These are phyloP conservation scores for Clavaria fumosa DNA, from an alignment of 768 basidiomycete species.

Conservation along the genomic window DNA sequence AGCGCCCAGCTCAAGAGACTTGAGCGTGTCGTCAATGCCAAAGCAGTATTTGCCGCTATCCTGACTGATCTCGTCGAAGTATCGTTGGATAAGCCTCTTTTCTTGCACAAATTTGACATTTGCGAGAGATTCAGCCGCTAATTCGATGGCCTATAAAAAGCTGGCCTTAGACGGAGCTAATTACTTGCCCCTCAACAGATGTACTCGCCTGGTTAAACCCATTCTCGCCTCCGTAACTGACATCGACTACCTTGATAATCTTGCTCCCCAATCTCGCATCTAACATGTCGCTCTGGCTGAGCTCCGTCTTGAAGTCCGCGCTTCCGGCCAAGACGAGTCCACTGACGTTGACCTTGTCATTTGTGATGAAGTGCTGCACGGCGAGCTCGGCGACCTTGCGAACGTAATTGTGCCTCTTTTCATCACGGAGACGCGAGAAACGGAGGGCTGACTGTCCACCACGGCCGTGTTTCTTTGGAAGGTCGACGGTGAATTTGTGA, in stretches of 20 bases:
- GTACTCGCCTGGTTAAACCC: constrained; percentile 93
- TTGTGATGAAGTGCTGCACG: constrained; percentile 95
- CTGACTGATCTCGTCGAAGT: constrained; percentile 98
- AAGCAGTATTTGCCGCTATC: constrained; percentile 96
- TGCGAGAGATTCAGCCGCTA: constrained; percentile 86
- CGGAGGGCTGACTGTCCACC: constrained; percentile 99
- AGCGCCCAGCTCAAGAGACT: constrained; percentile 89
- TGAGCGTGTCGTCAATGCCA: constrained; percentile 93
- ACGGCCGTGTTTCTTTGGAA: constrained; percentile 99
- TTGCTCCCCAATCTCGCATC: constrained; percentile 79
- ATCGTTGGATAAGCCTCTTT: constrained; percentile 92
- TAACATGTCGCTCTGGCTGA: constrained; percentile 93
- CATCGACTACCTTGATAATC: constrained; percentile 96
- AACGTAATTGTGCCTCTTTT: constrained; percentile 99
- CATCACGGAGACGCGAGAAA: constrained; percentile 98
- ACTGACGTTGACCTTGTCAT: constrained; percentile 95
- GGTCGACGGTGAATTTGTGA: constrained; percentile 97
- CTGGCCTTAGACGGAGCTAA: constrained; percentile 6
- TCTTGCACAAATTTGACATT: constrained; percentile 99
- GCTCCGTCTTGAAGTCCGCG: constrained; percentile 98
- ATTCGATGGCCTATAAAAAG: constrained; percentile 76
- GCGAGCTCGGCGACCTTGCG: constrained; percentile 96
- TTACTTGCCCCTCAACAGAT: constrained; percentile 1
- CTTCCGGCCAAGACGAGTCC: constrained; percentile 93
- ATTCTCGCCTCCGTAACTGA: constrained; percentile 96